These are phyloP conservation scores for Eucommia ulmoides DNA, from an alignment of 257 asterid genomes.

Conservation along the genomic window DNA sequence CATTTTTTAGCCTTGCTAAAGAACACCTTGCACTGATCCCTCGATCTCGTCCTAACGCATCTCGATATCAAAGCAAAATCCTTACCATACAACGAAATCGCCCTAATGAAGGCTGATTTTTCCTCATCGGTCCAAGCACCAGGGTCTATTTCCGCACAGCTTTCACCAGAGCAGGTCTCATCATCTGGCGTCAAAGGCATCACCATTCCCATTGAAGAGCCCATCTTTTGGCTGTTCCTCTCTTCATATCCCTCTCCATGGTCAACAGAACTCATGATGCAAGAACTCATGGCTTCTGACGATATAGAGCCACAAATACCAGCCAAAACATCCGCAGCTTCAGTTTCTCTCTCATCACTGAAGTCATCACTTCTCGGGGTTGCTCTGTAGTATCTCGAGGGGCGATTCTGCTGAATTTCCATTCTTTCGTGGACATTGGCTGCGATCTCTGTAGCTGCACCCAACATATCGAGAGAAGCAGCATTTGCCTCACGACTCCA, in stretches of 20 bases:
- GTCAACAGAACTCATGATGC: slow-evolving; percentile 80
- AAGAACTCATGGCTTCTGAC: slow-evolving; percentile 92
- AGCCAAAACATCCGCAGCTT: slow-evolving; percentile 95
- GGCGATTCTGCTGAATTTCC: slow-evolving; percentile 36
- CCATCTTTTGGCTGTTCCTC: slow-evolving; percentile 41
- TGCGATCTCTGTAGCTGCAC: slow-evolving; percentile 66
- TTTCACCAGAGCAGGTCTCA: slow-evolving; percentile 78
- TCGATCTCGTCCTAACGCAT: slow-evolving; percentile 51
- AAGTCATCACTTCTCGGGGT: slow-evolving; percentile 37
- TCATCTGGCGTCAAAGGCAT: slow-evolving; percentile 69
- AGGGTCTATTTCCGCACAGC: slow-evolving; percentile 76
- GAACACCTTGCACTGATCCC: slow-evolving; percentile 80
- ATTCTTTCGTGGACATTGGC: slow-evolving; percentile 36
- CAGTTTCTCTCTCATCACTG: slow-evolving; percentile 59
- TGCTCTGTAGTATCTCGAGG: slow-evolving; percentile 30
- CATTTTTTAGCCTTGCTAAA: slow-evolving; percentile 83
- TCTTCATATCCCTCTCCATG: slow-evolving; percentile 58
- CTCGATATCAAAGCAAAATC: slow-evolving; percentile 65
- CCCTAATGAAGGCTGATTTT: slow-evolving; percentile 56
- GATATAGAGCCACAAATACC: slow-evolving; percentile 93
- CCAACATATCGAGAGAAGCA: slow-evolving; percentile 71
- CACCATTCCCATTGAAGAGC: slow-evolving; percentile 35
- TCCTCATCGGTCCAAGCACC: slow-evolving; percentile 91
- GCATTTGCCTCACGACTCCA: slow-evolving; percentile 66
- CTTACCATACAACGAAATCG: slow-evolving; percentile 63